Percentiles rank a stretch among this genome's conserved stretches.
Conservation (phyloP, 116 monocot species). For the Dioscorea cayenensis region DNA sequence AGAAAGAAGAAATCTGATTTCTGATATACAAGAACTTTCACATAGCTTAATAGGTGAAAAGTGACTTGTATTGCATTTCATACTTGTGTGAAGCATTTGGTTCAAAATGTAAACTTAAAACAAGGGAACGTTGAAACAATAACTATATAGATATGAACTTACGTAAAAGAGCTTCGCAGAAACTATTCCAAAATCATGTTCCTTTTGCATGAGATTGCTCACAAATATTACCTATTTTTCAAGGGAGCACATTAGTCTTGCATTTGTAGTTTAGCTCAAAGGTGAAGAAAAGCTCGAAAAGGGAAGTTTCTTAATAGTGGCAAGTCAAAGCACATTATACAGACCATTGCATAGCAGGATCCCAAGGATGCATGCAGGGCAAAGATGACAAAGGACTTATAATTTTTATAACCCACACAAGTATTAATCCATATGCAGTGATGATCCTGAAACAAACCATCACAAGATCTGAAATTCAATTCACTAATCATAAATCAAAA, state of each 20-base stretch:
- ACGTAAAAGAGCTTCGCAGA: slow-evolving; percentile 47
- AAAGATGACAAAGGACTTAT: slow-evolving; percentile 75
- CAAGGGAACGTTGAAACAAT: neutral
- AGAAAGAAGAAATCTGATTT: too few relatives aligned
- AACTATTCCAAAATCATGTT: slow-evolving; percentile 25
- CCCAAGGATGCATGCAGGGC: slow-evolving; percentile 59
- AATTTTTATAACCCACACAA: slow-evolving; percentile 91
- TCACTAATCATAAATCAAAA: neutral
- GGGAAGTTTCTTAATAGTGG: neutral
- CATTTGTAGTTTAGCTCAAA: neutral
- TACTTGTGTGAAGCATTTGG: too few relatives aligned
- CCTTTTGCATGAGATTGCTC: slow-evolving; percentile 23
- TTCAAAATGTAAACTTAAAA: neutral
- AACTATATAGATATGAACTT: slow-evolving; percentile 16
- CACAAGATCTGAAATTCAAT: neutral
- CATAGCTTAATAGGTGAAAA: too few relatives aligned
- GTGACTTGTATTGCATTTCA: too few relatives aligned
- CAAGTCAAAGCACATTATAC: neutral
- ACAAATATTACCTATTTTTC: slow-evolving; percentile 48
- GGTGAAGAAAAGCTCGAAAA: slow-evolving; percentile 4
- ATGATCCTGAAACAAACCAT: slow-evolving; percentile 64
- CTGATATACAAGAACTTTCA: too few relatives aligned
- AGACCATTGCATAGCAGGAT: slow-evolving; percentile 68
- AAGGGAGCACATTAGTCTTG: slow-evolving; percentile 4
- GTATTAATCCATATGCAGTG: slow-evolving; percentile 95